Percentiles rank a stretch among this genome's conserved stretches.
These are phyloP conservation scores for Neofusicoccum umdonicola DNA, from an alignment of 2,329 filamentous ascomycete genomes.

Conservation along the genomic window DNA sequence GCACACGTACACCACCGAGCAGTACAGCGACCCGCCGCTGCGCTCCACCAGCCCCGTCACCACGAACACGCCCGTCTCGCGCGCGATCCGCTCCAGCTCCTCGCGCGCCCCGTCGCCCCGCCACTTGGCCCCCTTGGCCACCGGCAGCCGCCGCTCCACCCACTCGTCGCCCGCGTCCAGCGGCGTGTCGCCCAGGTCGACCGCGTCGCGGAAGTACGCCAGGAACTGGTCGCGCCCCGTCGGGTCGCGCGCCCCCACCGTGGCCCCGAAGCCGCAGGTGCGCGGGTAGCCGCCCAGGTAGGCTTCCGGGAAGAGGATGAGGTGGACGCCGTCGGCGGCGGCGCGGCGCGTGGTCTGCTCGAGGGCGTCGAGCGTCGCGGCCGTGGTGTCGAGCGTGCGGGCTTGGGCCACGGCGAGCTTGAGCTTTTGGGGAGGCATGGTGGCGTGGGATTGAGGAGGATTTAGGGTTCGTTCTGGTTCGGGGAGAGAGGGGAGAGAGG, in stretches of 20 bases:
- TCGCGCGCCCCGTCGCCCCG: conserved; percentile 77
- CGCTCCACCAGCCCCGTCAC: conserved; percentile 78
- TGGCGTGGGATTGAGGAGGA: not conserved
- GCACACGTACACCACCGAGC: conserved; percentile 77
- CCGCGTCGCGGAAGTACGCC: conserved; percentile 72
- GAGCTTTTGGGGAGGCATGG: conserved; percentile 43
- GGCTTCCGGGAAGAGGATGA: conserved; percentile 88
- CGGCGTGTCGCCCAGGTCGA: conserved; percentile 80
- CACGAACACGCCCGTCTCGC: conserved; percentile 76
- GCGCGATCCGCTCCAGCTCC: conserved; percentile 71
- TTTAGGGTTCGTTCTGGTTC: no score
- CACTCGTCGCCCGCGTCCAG: conserved; percentile 69
- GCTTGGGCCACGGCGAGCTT: conserved; percentile 51
- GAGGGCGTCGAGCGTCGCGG: conserved; percentile 65
- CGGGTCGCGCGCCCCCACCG: conserved; percentile 66
- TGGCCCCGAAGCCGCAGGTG: conserved; percentile 72
- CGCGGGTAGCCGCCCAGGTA: conserved; percentile 91
- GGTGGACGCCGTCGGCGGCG: conserved; percentile 57
- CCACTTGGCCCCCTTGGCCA: conserved; percentile 45
- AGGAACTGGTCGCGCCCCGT: conserved; percentile 79
- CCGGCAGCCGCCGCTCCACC: conserved; percentile 61
- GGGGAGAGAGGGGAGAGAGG: not conserved
- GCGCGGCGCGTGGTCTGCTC: conserved; percentile 62
- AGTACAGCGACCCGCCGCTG: conserved; percentile 80
- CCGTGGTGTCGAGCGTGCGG: conserved; percentile 47